Evolutionary conservation across 2,329 filamentous ascomycete genomes (phyloP).

Genomic region (Pseudopyrenochaeta lycopersici): DNA sequence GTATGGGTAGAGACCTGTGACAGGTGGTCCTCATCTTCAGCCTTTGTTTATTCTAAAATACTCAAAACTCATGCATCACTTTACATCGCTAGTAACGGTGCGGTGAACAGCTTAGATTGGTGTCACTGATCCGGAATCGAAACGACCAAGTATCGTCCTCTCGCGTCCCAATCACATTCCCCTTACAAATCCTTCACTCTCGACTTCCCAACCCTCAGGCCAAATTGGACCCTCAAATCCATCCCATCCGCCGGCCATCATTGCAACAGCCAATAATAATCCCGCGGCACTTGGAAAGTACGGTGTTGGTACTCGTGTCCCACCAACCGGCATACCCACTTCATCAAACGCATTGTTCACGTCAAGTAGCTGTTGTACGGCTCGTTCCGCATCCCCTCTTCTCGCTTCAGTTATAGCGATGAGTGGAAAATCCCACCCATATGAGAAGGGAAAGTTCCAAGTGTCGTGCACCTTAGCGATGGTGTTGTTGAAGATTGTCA

Average conservation of each 20-base stretch:
- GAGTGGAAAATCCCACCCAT: constrained; percentile 48
- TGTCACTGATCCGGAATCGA: too few species aligned
- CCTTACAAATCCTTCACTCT: constrained; percentile 58
- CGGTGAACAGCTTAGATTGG: too few species aligned
- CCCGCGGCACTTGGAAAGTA: constrained; percentile 64
- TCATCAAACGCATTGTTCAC: constrained; percentile 64
- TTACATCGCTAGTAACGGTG: too few species aligned
- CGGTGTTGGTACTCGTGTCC: constrained; percentile 63
- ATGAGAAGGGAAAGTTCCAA: constrained; percentile 47
- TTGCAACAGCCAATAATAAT: constrained; percentile 62
- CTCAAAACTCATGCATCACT: too few species aligned
- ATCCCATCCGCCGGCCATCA: constrained; percentile 68
- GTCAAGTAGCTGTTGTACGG: constrained; percentile 57
- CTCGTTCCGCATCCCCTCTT: constrained; percentile 34
- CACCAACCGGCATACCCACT: constrained; percentile 64
- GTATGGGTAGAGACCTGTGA: too few species aligned
- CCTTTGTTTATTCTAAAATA: too few species aligned
- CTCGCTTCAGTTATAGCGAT: constrained; percentile 42
- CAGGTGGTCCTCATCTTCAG: too few species aligned
- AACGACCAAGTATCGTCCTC: too few species aligned
- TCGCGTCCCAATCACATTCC: constrained; percentile 24
- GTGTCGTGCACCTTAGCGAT: constrained; percentile 39
- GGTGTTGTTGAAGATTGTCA: constrained; percentile 40
- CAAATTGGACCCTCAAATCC: constrained; percentile 58
- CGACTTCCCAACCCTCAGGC: constrained; percentile 59